These are phyloP conservation scores for Wickerhamomyces chambardii DNA, from an alignment of 805 yeast genomes.

Conservation along the genomic window DNA sequence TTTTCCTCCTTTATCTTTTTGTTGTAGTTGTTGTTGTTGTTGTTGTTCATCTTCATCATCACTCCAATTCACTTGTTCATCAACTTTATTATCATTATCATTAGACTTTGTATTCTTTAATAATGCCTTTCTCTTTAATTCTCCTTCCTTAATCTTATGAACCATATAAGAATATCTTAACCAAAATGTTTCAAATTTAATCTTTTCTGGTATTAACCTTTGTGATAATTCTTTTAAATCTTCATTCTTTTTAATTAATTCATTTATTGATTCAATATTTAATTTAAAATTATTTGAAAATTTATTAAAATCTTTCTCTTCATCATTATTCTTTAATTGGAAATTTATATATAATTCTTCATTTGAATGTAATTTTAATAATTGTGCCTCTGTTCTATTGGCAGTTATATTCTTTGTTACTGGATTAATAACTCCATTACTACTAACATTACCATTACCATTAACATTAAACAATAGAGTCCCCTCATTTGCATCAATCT, in stretches of 20 bases:
- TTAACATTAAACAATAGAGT: conserved; percentile 35
- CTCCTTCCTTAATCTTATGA: conserved; percentile 46
- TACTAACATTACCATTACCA: conserved; percentile 18
- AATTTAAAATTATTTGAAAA: conserved; percentile 29
- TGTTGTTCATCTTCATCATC: conserved; percentile 46
- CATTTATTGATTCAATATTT: conserved; percentile 41
- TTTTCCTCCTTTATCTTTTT: conserved; percentile 21
- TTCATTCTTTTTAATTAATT: conserved; percentile 36
- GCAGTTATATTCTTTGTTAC: conserved; percentile 32
- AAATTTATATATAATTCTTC: conserved; percentile 22
- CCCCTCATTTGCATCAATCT: conserved; percentile 23
- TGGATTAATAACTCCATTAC: too few species aligned
- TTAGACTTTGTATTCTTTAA: conserved; percentile 27
- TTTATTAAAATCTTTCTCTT: conserved; percentile 24
- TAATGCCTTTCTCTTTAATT: conserved; percentile 55
- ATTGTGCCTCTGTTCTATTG: conserved; percentile 55
- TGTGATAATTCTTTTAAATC: conserved; percentile 49
- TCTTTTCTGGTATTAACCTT: conserved; percentile 54
- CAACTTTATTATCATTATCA: conserved; percentile 21
- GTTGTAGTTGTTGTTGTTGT: too few species aligned
- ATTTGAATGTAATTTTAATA: conserved; percentile 44
- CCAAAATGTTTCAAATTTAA: conserved; percentile 67
- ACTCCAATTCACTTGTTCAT: conserved; percentile 41
- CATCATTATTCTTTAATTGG: conserved; percentile 25
- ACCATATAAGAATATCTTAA: conserved; percentile 51